These are phyloP conservation scores for Serendipita sp. DNA, from an alignment of 768 basidiomycete genomes.

Conservation along the genomic window DNA sequence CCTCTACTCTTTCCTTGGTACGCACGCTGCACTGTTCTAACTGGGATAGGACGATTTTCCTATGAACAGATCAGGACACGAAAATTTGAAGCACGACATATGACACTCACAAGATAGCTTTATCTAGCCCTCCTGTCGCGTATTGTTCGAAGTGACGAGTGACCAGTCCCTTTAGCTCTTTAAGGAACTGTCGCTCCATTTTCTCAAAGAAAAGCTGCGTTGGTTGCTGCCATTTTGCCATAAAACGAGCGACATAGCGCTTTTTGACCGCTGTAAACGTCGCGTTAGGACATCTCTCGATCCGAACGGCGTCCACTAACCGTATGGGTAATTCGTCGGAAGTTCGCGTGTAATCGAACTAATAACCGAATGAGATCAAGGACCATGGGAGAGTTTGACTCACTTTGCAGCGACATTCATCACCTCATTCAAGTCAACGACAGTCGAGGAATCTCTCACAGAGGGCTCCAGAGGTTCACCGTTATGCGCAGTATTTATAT, in stretches of 20 bases:
- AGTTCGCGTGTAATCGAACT: conserved; percentile 60
- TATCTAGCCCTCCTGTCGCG: conserved; percentile 37
- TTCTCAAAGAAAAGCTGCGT: conserved; percentile 29
- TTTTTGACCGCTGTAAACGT: not conserved
- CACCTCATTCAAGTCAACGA: conserved; percentile 41
- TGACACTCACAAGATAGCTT: conserved; percentile 29
- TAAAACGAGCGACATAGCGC: conserved; percentile 6
- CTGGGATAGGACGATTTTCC: conserved; percentile 37
- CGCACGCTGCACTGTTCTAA: conserved; percentile 28
- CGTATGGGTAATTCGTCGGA: conserved; percentile 49
- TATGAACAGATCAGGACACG: conserved; percentile 14
- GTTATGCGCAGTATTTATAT: not conserved
- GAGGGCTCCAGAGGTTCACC: conserved; percentile 5
- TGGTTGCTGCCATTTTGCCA: conserved; percentile 20
- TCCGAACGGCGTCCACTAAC: conserved; percentile 32
- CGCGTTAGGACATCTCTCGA: conserved; percentile 21
- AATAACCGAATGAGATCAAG: not conserved
- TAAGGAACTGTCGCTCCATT: conserved; percentile 24
- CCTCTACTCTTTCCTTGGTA: conserved; percentile 28
- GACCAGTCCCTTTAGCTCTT: conserved; percentile 30
- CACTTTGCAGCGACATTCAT: conserved; percentile 32
- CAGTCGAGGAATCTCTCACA: not conserved
- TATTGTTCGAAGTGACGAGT: conserved; percentile 34
- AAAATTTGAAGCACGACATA: not conserved
- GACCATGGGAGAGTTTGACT: conserved; percentile 12